These are phyloP conservation scores for Penicillium sclerotigenum DNA, from an alignment of 2,329 filamentous ascomycete species.

Conservation along the genomic window DNA sequence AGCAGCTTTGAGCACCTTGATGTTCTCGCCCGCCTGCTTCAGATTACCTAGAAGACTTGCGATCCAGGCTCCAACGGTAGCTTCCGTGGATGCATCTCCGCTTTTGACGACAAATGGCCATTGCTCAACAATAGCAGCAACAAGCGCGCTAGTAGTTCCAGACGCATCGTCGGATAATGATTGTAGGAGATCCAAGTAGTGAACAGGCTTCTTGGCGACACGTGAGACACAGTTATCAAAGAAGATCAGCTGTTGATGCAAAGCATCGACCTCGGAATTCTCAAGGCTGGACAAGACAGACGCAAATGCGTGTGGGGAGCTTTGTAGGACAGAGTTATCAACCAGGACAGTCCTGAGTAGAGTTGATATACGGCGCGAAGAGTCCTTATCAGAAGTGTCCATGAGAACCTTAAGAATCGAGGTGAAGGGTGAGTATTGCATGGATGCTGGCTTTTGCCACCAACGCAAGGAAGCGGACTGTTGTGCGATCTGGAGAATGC, in stretches of 20 bases:
- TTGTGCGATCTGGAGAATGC: slow-evolving; percentile 74
- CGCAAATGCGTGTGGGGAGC: slow-evolving; percentile 33
- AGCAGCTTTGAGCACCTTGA: slow-evolving; percentile 46
- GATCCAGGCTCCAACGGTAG: slow-evolving; percentile 57
- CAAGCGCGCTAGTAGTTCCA: slow-evolving; percentile 58
- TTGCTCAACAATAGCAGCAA: slow-evolving; percentile 72
- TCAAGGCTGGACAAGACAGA: slow-evolving; percentile 40
- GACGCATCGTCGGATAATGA: slow-evolving; percentile 37
- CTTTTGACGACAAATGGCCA: slow-evolving; percentile 64
- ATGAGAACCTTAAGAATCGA: slow-evolving; percentile 42
- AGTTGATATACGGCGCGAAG: slow-evolving; percentile 33
- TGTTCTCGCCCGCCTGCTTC: slow-evolving; percentile 52
- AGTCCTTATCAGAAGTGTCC: slow-evolving; percentile 29
- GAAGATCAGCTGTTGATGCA: slow-evolving; percentile 60
- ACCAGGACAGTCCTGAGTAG: slow-evolving; percentile 36
- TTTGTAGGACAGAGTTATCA: slow-evolving; percentile 39
- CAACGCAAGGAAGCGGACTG: slow-evolving; percentile 83
- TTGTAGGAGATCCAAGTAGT: slow-evolving; percentile 62
- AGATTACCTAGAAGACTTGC: slow-evolving; percentile 56
- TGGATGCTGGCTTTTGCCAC: slow-evolving; percentile 65
- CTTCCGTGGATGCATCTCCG: slow-evolving; percentile 43
- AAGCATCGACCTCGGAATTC: slow-evolving; percentile 28
- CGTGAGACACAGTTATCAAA: slow-evolving; percentile 79
- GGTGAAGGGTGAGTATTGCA: slow-evolving; percentile 44
- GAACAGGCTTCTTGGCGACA: slow-evolving; percentile 72